Evolutionary conservation across 495 filamentous ascomycete species (phyloP).

Genomic region (Trichocladium uniseriatum): DNA sequence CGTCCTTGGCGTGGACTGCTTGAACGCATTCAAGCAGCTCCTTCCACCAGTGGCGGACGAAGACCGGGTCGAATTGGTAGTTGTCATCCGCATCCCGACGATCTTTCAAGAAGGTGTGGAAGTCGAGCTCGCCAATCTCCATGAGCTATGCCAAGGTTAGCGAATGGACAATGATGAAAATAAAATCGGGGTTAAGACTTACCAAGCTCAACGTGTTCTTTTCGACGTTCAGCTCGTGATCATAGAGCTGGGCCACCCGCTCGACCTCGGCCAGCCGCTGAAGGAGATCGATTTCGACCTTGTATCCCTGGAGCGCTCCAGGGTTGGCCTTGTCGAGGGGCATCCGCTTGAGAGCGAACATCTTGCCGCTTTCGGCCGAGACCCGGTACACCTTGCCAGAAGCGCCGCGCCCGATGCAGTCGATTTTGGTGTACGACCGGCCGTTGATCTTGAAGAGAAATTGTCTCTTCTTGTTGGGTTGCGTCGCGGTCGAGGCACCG

Average conservation of each 20-base stretch:
- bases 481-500: conserved; percentile 62
- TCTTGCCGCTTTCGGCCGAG: conserved; percentile 91
- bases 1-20: conserved; percentile 76
- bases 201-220: conserved; percentile 79
- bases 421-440: conserved; percentile 78
- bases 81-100: conserved; percentile 53
- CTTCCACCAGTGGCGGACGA: conserved; percentile 95
- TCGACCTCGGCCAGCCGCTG: conserved; percentile 74
- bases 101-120: conserved; percentile 70
- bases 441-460: conserved; percentile 80
- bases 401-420: conserved; percentile 83
- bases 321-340: conserved; percentile 87
- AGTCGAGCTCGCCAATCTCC: conserved; percentile 94
- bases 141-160: conserved; percentile 51
- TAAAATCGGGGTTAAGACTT: conserved; percentile 24
- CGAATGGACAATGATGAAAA: not conserved
- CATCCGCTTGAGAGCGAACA: conserved; percentile 88
- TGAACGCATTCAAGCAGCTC: conserved; percentile 97
- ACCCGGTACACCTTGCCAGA: conserved; percentile 92
- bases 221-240: conserved; percentile 85
- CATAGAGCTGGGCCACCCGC: conserved; percentile 78
- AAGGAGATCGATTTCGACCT: conserved; percentile 92
- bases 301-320: conserved; percentile 73
- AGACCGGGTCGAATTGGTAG: conserved; percentile 71
- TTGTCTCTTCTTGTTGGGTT: conserved; percentile 61